These are phyloP conservation scores for Candida taoyuanica DNA, from an alignment of 805 yeast genomes.

Conservation along the genomic window DNA sequence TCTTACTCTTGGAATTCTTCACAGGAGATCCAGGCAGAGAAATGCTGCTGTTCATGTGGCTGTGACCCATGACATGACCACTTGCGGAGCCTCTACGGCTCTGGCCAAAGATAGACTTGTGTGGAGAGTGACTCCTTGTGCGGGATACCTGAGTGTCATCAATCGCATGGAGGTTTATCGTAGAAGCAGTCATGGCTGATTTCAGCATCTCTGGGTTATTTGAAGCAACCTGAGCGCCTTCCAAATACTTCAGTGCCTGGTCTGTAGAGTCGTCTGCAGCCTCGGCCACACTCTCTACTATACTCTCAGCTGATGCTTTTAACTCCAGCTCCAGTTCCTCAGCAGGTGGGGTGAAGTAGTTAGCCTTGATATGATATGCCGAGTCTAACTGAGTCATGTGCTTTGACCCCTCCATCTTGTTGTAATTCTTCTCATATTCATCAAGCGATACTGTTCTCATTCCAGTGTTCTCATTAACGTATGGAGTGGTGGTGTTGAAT, in stretches of 20 bases:
- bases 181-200: slow-evolving; percentile 19
- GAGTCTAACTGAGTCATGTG: background rate
- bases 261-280: slow-evolving; percentile 20
- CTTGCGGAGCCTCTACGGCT: slow-evolving; percentile 21
- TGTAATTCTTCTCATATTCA: slow-evolving; percentile 19
- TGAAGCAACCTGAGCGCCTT: slow-evolving; percentile 10
- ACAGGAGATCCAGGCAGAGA: slow-evolving; percentile 24
- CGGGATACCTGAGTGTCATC: background rate
- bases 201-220: slow-evolving; percentile 13
- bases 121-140: slow-evolving; percentile 22
- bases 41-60: slow-evolving; percentile 3
- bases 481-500: slow-evolving; percentile 15
- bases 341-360: slow-evolving; percentile 3
- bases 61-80: too few species aligned
- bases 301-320: slow-evolving; percentile 1
- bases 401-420: slow-evolving; percentile 5
- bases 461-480: slow-evolving; percentile 8
- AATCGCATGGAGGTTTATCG: slow-evolving; percentile 10
- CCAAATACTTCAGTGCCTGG: slow-evolving; percentile 21
- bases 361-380: background rate
- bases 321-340: slow-evolving; percentile 2
- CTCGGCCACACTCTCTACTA: slow-evolving; percentile 1
- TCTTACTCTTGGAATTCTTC: slow-evolving; percentile 8
- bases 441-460: slow-evolving; percentile 21
- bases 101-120: too few species aligned